Base-by-base conservation (phyloP, 1,284 basidiomycete genomes). In the Golubevia sp. region DNA sequence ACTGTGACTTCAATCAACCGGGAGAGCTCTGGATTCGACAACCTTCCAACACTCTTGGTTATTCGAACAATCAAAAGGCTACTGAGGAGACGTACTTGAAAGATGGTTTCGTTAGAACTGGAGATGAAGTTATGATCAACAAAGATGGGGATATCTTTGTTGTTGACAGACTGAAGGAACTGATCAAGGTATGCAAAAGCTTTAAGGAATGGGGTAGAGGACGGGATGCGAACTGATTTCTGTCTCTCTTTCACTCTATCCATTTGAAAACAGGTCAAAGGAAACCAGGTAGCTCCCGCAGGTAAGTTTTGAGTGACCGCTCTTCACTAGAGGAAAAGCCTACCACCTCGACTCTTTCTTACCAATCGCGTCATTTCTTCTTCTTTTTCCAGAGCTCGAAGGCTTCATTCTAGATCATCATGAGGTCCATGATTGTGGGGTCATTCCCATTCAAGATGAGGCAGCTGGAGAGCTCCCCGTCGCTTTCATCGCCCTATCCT, bases 321-420 rank as follows among this genome's bases (percentile, higher is more conserved):
- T n/a, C n/a, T n/a, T n/a, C n/a, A n/a, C n/a, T n/a, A n/a, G n/a
- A n/a, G n/a, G n/a, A n/a, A n/a, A n/a, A n/a, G n/a, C n/a, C n/a
- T n/a, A n/a, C n/a, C n/a, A n/a, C n/a, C n/a, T n/a, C n/a, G n/a
- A n/a, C 30, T 8, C n/a, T 20, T 26, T 26, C 52, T 54, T 54
- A 8, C 52, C 52, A 8, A 21, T 7, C n/a, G 23, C 8, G 18
- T 8, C 52, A 7, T 20, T 54, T 20, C 52, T 20, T 8, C 52
- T 26, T 26, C 52, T 18, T 18, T 53, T 26, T 53, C 51, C n/a
- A 3, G 74, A 76, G 56, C 52, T 76, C 34, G 74, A 76, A 34
- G 75, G 75, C 3, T 74, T 76, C 58, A 30, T 77, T 53, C 61
- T 77, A 18, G 75, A 76, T 49, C 74, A 76, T 24, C 62, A 66